Evolutionary conservation across 495 filamentous ascomycete genomes (phyloP), one percentile per base, ranked within the genome.

Genomic region (Neurospora sp.): DNA sequence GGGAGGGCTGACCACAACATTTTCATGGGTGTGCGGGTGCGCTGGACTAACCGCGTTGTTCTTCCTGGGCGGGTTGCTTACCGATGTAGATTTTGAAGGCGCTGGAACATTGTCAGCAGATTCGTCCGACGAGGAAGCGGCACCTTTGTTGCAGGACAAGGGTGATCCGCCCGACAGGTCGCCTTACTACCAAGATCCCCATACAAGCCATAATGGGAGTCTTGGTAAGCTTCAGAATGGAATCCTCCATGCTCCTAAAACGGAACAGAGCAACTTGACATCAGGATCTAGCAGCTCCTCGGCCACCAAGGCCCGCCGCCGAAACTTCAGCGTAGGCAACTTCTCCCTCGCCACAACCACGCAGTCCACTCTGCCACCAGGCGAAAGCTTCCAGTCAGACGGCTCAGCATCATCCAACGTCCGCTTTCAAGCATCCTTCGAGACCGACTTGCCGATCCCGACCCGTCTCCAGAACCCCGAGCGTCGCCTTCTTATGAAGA

Each of bases 321-420:
- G 79, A 2, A 76, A 79, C n/a, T 79, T 80, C 40, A 78, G 78
- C 44, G 75, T 79, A 38, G 78, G 77, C 48, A 79, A 78, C 73
- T 75, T 78, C 69, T 78, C 78, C 16, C 53, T 77, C 20, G 72
- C 73, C 3, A 77, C 76, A 2, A 76, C 73, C 4, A 71, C 77
- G 31, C 72, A 69, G 22, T 44, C 61, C 22, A 31, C 31, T 3
- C 10, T 16, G n/a, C 4, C 22, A 35, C 7, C 53, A 59, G 53
- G 53, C 12, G 53, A 61, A 61, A 31, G 53, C 14, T 61, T 61
- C 22, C 22, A 31, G 53, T 17, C 53, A 16, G 53, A 61, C 6
- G 27, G 14, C 10, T 61, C 53, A 61, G 6, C 22, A 61, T 31
- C 53, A 12, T 61, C 53, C 53, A 1, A 68, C 38, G 6, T 8